Evolutionary conservation across 2,329 filamentous ascomycete species (phyloP).

Genomic region (Aspergillus niger): DNA sequence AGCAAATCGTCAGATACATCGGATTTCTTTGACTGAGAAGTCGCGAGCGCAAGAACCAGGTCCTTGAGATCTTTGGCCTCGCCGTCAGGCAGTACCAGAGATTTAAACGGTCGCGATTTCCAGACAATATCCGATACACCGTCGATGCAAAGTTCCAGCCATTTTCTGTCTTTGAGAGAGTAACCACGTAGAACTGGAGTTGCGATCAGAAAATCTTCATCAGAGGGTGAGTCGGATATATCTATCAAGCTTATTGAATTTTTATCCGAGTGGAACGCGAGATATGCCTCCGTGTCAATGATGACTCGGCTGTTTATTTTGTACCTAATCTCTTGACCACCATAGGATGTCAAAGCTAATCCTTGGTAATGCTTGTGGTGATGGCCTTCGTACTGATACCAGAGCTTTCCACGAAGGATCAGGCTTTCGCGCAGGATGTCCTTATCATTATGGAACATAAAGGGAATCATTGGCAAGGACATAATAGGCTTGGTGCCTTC

Average conservation of each 20-base stretch:
- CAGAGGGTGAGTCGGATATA: background rate
- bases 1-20: background rate
- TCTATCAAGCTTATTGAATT: rapidly evolving
- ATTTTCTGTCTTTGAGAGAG: conserved; percentile 9
- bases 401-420: conserved; percentile 49
- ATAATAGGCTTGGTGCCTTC: background rate
- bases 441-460: conserved; percentile 37
- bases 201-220: background rate
- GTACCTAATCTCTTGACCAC: conserved; percentile 16
- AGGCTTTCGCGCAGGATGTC: conserved; percentile 43
- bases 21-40: background rate
- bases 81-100: background rate
- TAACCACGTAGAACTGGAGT: background rate
- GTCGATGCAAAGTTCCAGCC: conserved; percentile 9
- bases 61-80: background rate
- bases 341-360: conserved; percentile 37
- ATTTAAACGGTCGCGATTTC: background rate
- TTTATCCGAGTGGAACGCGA: background rate
- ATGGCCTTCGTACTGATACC: conserved; percentile 51
- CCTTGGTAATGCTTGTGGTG: conserved; percentile 55
- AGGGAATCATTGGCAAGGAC: background rate
- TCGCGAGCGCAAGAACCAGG: background rate
- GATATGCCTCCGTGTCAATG: conserved; percentile 1
- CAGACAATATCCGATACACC: conserved; percentile 10
- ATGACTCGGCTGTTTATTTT: conserved; percentile 10